Percentiles rank a stretch among this genome's conserved stretches.
Conservation (phyloP, 805 yeast genomes). For the Candida quercuum region DNA sequence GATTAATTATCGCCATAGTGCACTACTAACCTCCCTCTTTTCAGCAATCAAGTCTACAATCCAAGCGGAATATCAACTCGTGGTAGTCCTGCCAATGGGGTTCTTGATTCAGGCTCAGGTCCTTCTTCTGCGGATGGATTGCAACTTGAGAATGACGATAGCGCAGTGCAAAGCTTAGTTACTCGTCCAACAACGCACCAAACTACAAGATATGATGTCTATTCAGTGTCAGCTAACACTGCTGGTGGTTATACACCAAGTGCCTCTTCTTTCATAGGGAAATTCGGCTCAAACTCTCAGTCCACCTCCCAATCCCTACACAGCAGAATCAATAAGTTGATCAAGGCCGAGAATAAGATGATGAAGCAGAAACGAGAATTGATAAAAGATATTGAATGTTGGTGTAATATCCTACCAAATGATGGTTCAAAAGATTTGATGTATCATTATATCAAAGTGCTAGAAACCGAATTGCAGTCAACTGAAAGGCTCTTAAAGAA, state of each 20-base stretch:
- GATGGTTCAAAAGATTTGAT: constrained; percentile 35
- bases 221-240: constrained; percentile 5
- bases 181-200: constrained; percentile 15
- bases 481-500: constrained; percentile 35
- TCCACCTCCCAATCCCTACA: constrained; percentile 27
- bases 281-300: constrained; percentile 14
- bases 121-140: constrained; percentile 4
- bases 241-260: constrained; percentile 15
- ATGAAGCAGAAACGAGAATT: constrained; percentile 33
- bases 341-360: constrained; percentile 34
- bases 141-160: constrained; percentile 11
- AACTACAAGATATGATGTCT: constrained; percentile 8
- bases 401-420: constrained; percentile 37
- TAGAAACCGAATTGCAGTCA: constrained; percentile 32
- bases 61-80: constrained; percentile 15
- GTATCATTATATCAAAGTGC: constrained; percentile 34
- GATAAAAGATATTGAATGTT: constrained; percentile 33
- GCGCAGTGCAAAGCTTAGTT: constrained; percentile 8
- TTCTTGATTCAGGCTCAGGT: background rate
- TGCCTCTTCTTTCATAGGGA: constrained; percentile 19
- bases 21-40: no score
- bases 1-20: no score
- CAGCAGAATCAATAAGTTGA: constrained; percentile 29
- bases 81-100: constrained; percentile 1
- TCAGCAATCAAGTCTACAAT: constrained; percentile 7